phyloP scores from a whole-genome alignment of 495 filamentous ascomycete species.

The Penicillium paxilli region DNA sequence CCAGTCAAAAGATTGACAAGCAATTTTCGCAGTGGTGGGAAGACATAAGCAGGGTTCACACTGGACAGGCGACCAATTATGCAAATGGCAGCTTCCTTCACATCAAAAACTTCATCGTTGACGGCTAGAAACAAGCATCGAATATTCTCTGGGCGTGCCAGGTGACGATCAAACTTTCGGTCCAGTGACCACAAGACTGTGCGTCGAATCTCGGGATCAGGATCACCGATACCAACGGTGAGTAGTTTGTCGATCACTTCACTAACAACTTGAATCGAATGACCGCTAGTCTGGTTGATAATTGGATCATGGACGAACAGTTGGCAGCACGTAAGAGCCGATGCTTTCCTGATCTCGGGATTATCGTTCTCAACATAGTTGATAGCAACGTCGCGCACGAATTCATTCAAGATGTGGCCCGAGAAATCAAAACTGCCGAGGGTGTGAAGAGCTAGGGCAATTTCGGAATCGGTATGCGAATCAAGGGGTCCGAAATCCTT shows the following conservation, averaged over 20 bases:
- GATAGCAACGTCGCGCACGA: conserved; percentile 96
- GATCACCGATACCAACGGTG: conserved; percentile 90
- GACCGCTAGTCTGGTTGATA: conserved; percentile 93
- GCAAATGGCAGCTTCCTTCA: conserved; percentile 90
- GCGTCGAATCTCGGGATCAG: conserved; percentile 81
- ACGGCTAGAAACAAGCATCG: conserved; percentile 91
- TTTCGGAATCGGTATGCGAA: conserved; percentile 75
- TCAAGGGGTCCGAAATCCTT: conserved; percentile 77
- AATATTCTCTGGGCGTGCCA: conserved; percentile 94
- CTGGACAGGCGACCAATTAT: conserved; percentile 92
- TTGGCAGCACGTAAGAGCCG: conserved; percentile 95
- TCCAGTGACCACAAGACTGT: conserved; percentile 88
- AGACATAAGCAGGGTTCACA: conserved; percentile 95
- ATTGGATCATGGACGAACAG: conserved; percentile 95
- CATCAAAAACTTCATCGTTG: conserved; percentile 91
- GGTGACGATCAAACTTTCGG: conserved; percentile 89
- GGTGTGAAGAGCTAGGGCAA: conserved; percentile 88
- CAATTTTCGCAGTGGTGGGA: conserved; percentile 88
- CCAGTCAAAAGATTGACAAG: conserved; percentile 95
- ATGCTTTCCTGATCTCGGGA: conserved; percentile 87
- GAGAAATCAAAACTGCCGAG: conserved; percentile 96
- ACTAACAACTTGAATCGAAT: conserved; percentile 93
- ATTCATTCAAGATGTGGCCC: conserved; percentile 93
- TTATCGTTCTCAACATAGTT: conserved; percentile 97
- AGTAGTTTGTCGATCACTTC: conserved; percentile 96